These are phyloP conservation scores for Luffa aegyptiaca DNA, from an alignment of 306 rosid species.

Conservation along the genomic window DNA sequence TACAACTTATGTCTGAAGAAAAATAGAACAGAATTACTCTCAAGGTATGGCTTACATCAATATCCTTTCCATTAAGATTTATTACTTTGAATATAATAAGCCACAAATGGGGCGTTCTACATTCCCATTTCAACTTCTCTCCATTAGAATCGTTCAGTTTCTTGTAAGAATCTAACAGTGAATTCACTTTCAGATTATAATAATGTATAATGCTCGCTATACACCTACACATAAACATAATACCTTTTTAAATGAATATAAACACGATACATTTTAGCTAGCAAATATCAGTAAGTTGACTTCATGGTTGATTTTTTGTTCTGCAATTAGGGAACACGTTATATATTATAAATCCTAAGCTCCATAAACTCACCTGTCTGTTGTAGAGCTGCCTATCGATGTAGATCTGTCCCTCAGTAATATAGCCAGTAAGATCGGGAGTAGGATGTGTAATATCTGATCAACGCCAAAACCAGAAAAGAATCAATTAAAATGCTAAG, in stretches of 20 bases:
- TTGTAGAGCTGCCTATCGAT: conserved; percentile 90
- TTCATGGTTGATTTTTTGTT: neutral
- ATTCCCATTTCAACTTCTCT: neutral
- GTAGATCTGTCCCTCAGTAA: conserved; percentile 97
- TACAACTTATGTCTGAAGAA: neutral
- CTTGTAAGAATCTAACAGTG: neutral
- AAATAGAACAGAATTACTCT: neutral
- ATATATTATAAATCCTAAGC: neutral
- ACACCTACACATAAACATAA: neutral
- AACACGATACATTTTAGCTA: neutral
- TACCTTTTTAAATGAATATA: neutral
- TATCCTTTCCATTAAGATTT: neutral
- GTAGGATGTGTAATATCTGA: conserved; percentile 98
- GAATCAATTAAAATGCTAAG: neutral
- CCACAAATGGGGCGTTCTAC: neutral
- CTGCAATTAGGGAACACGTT: neutral
- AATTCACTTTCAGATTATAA: neutral
- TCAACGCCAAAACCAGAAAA: neutral
- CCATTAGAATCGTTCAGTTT: neutral
- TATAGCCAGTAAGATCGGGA: conserved; percentile 98
- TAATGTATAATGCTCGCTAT: neutral
- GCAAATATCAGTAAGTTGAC: neutral
- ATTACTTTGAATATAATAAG: neutral
- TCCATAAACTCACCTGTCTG: conserved; percentile 62
- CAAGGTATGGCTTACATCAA: neutral